Evolutionary conservation across 2,329 filamentous ascomycete species (phyloP), one percentile per base, ranked within the genome.

Genomic region (Coniella lustricola): DNA sequence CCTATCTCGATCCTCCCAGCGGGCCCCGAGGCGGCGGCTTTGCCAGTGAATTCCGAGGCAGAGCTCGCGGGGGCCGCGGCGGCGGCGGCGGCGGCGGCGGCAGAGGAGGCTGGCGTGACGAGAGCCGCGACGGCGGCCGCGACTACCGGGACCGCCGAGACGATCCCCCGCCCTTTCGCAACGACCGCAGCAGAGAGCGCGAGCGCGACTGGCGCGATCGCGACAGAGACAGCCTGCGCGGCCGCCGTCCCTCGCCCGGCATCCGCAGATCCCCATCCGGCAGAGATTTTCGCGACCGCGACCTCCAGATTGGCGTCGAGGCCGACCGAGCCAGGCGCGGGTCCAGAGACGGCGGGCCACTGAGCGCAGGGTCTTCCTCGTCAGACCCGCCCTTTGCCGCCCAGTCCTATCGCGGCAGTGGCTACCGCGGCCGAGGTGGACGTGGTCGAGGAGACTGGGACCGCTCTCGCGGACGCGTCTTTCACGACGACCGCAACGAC

Each of bases 21-120:
- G 82, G 81, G 25, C 84, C 82, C 13, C 77, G 86, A 49, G 84
- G 84, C 37, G 76, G 82, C 49, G 81, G 79, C 8, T 87, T 84
- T 60, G 70, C 71, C 3, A 75, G 79, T 20, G 85, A 88, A 45
- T 84, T 82, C 57, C 79, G 73, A 58, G 81, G 73, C 52, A 77
- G 75, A 64, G 81, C 68, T 57, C 75, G 62, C 2, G 39, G 39
- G 60, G 80, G 62, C 51, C 78, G 72, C 57, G 80, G 75, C n/a
- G 62, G 73, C 49, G 18, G 36, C 18, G 33, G 35, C 57, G 74
- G 62, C 8, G 33, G 42, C 60, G 80, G 62, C 50, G 78, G 71
- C 58, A 79, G 75, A 20, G 43, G 43, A 9, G 72, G 67, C 39
- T 81, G 79, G 72, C 70, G 80, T 44, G 81, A 84, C 45, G 82